These are phyloP conservation scores for Hemileia vastatrix DNA, from an alignment of 1,284 basidiomycete genomes.

Conservation along the genomic window DNA sequence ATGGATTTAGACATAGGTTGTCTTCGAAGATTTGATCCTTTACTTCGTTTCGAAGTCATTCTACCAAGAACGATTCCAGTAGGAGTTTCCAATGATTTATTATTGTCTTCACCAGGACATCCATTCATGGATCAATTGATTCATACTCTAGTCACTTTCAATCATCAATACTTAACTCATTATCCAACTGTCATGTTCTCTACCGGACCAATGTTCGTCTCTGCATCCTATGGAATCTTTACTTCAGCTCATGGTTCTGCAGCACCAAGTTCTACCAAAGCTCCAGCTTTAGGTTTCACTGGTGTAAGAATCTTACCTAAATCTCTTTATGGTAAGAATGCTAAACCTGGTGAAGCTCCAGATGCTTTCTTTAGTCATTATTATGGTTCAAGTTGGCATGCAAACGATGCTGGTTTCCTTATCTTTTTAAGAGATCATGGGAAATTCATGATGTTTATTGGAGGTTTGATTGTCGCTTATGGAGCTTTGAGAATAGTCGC, in stretches of 20 bases:
- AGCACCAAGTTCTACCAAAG: slow-evolving; percentile 64
- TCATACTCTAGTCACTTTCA: slow-evolving; percentile 50
- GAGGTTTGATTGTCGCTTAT: slow-evolving; percentile 6
- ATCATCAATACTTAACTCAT: slow-evolving; percentile 55
- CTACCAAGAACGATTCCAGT: slow-evolving; percentile 87
- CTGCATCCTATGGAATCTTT: slow-evolving; percentile 39
- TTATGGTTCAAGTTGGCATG: slow-evolving; percentile 86
- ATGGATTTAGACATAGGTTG: slow-evolving; percentile 97
- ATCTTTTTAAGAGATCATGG: slow-evolving; percentile 33
- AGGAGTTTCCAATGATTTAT: slow-evolving; percentile 75
- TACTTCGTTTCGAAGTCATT: slow-evolving; percentile 79
- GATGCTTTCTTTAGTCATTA: slow-evolving; percentile 63
- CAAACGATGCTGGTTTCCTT: slow-evolving; percentile 44
- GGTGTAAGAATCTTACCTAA: slow-evolving; percentile 78
- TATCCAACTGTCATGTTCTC: slow-evolving; percentile 99
- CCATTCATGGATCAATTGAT: slow-evolving; percentile 89
- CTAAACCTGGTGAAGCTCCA: slow-evolving; percentile 60
- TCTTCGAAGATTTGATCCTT: slow-evolving; percentile 72
- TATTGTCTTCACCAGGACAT: slow-evolving; percentile 75
- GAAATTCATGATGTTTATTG: slow-evolving; percentile 14
- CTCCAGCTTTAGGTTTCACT: slow-evolving; percentile 34
- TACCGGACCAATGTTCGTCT: slow-evolving; percentile 58
- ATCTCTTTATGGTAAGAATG: slow-evolving; percentile 92
- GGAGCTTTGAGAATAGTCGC: not conserved
- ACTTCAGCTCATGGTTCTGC: slow-evolving; percentile 47